These are phyloP conservation scores for Arctium lappa DNA, from an alignment of 129 eudicot species.

Conservation along the genomic window DNA sequence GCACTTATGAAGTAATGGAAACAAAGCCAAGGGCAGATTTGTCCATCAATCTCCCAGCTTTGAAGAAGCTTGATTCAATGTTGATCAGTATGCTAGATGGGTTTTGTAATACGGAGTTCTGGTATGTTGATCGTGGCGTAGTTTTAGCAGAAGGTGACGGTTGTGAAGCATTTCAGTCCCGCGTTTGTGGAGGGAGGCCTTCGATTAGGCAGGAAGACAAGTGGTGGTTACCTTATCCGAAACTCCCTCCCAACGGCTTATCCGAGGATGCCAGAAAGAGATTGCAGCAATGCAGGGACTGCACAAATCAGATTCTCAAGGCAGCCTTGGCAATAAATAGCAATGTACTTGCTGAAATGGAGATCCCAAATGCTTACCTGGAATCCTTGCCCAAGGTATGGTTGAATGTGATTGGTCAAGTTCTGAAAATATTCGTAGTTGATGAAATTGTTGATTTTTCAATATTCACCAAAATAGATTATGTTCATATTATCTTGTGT, in stretches of 20 bases:
- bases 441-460: background rate
- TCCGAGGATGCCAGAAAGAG: constrained; percentile 67
- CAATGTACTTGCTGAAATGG: constrained; percentile 81
- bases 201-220: constrained; percentile 79
- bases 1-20: constrained; percentile 73
- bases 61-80: constrained; percentile 76
- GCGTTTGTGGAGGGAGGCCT: constrained; percentile 47
- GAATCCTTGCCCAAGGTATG: constrained; percentile 71
- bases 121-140: constrained; percentile 77
- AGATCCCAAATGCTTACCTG: constrained; percentile 64
- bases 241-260: constrained; percentile 65
- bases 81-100: constrained; percentile 63
- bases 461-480: background rate
- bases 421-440: background rate
- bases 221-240: constrained; percentile 87
- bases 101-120: constrained; percentile 64
- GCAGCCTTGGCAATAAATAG: constrained; percentile 77
- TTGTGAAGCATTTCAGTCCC: constrained; percentile 34
- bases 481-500: background rate
- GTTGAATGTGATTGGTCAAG: background rate
- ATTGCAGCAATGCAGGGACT: constrained; percentile 73
- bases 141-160: constrained; percentile 39
- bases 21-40: constrained; percentile 68
- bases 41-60: constrained; percentile 63
- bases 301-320: constrained; percentile 77